Base-by-base conservation (phyloP, 2,329 filamentous ascomycete genomes). In the Cladosporium velox region DNA sequence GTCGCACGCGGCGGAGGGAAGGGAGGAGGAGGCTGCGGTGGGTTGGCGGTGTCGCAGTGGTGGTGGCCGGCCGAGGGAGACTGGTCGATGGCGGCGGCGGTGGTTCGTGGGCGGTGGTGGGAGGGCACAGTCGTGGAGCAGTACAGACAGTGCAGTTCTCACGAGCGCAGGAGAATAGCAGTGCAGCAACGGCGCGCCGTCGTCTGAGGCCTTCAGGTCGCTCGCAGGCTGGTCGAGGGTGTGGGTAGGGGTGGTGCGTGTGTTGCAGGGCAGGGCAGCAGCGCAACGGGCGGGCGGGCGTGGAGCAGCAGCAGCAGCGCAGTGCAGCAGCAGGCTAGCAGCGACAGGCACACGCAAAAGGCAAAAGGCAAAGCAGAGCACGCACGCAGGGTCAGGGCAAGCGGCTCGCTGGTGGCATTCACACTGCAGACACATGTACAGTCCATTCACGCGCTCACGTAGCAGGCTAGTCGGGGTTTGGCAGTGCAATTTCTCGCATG, bases 31-130 rank as follows among this genome's bases (percentile, higher is more conserved):
- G 41, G 59, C 35, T 47, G 41, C 30, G 59, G 38, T 47, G 38
- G n/a, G 38, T 30, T 44, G 26, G 21, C 21, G 38, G 58, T 62
- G 59, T 62, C 59, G 59, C 59, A 47, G 41, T 11, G 59, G 35
- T 61, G 59, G 34, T 62, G 59, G 59, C 59, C 59, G 59, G 59
- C 59, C 59, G 59, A n/a, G 32, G 41, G 59, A 38, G 61, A 57
- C 35, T 57, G 51, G 61, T 57, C 61, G 51, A 35, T 21, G 61
- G 61, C 61, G 61, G 61, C 51, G 60, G 60, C 60, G 51, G 59
- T 38, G 49, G 57, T 41, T 21, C n/a, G 32, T 38, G 34, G 35
- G 14, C 34, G 24, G 57, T 47, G 57, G 30, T 28, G 14, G 26
- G 11, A 35, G 15, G 10, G 38, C 38, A 44, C 38, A 44, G 41